A percentile compares a stretch with the other conserved stretches of the same genome.
These are phyloP conservation scores for Solanum chacoense DNA, from an alignment of 305 asterid genomes.

Conservation along the genomic window DNA sequence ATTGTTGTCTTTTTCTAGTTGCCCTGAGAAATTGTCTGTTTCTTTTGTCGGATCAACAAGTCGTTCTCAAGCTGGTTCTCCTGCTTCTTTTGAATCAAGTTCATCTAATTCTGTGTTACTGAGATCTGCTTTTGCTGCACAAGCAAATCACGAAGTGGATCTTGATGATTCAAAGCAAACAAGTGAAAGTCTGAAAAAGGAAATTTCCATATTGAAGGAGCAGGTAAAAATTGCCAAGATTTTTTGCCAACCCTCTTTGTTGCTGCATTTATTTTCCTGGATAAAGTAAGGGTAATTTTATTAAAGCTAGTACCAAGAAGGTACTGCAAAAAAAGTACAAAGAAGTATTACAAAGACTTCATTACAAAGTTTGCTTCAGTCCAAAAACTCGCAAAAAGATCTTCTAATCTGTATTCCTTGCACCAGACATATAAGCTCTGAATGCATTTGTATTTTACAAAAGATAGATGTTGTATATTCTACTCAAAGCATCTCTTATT, in stretches of 20 bases:
- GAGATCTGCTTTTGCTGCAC: conserved; percentile 19
- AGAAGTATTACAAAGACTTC: neutral
- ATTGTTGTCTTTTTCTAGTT: conserved; percentile 24
- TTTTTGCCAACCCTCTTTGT: neutral
- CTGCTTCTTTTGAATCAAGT: conserved; percentile 29
- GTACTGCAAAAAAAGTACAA: neutral
- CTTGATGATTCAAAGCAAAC: conserved; percentile 28
- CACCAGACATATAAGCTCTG: neutral
- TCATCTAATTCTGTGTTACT: conserved; percentile 13
- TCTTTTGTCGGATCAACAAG: conserved; percentile 27
- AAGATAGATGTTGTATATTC: neutral
- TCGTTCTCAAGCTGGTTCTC: conserved; percentile 31
- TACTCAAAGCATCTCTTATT: neutral
- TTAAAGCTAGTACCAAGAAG: neutral
- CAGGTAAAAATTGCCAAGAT: conserved; percentile 29
- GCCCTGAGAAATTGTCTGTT: conserved; percentile 25
- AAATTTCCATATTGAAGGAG: conserved; percentile 40
- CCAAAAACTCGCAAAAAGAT: neutral
- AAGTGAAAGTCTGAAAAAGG: conserved; percentile 30
- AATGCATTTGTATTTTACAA: neutral
- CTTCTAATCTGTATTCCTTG: neutral
- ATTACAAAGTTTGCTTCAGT: neutral
- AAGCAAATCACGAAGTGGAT: conserved; percentile 24
- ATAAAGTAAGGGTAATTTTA: neutral
- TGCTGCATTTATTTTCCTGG: neutral